These are phyloP conservation scores for Botrytis cinerea DNA, from an alignment of 2,329 filamentous ascomycete species.

Conservation along the genomic window DNA sequence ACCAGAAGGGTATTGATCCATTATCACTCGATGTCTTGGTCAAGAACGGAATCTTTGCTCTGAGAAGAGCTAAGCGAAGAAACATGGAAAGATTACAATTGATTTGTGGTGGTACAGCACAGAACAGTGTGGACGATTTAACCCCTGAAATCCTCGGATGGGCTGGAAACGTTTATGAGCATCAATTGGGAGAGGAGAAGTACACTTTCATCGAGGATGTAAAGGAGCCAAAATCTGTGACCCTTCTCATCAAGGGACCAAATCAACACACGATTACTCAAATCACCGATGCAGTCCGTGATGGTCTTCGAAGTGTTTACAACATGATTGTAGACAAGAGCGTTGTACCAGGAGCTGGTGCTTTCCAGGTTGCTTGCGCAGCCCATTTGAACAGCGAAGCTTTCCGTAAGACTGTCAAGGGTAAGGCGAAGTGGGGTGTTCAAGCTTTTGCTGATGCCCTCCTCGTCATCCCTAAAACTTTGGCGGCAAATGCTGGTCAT, in stretches of 20 bases:
- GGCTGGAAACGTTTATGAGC: constrained; percentile 96
- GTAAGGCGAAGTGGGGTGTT: constrained; percentile 96
- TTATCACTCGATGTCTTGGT: constrained; percentile 92
- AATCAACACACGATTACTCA: constrained; percentile 96
- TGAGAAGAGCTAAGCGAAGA: constrained; percentile 91
- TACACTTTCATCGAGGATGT: constrained; percentile 99
- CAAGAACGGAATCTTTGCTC: constrained; percentile 96
- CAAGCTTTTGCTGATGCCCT: constrained; percentile 93
- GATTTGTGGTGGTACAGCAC: constrained; percentile 84
- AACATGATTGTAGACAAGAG: constrained; percentile 99
- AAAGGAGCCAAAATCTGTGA: constrained; percentile 97
- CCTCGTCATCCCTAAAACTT: constrained; percentile 93
- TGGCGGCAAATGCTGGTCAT: constrained; percentile 93
- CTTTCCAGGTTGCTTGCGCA: constrained; percentile 94
- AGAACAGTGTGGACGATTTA: constrained; percentile 96
- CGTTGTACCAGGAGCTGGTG: constrained; percentile 90
- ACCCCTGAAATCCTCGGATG: constrained; percentile 87
- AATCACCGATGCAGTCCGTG: constrained; percentile 93
- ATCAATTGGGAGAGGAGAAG: constrained; percentile 97
- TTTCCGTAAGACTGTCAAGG: constrained; percentile 90
- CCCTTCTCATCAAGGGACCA: constrained; percentile 94
- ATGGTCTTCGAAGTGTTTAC: constrained; percentile 94
- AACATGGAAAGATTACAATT: constrained; percentile 99
- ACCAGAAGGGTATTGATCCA: constrained; percentile 99
- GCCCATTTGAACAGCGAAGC: constrained; percentile 82